These are phyloP conservation scores for Alliaria petiolata DNA, from an alignment of 345 rosid genomes.

Conservation along the genomic window DNA sequence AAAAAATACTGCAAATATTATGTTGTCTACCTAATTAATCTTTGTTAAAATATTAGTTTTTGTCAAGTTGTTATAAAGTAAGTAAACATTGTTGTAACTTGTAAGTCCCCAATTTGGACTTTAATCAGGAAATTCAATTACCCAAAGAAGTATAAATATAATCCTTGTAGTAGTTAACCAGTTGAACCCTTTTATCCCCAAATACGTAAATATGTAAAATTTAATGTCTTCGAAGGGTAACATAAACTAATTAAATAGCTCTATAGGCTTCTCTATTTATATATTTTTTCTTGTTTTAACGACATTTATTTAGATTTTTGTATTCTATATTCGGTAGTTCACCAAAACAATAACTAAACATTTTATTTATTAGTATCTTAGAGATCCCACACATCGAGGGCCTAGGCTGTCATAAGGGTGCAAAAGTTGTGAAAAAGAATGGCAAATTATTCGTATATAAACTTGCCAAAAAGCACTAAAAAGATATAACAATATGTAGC, in stretches of 20 bases:
- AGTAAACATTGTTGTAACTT: background rate
- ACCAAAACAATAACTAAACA: slow-evolving; percentile 14
- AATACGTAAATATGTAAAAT: background rate
- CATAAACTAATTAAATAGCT: background rate
- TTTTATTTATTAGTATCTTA: background rate
- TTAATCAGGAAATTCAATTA: slow-evolving; percentile 3
- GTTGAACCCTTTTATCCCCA: background rate
- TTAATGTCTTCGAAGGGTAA: background rate
- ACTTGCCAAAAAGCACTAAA: background rate
- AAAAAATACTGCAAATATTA: background rate
- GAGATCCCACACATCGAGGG: slow-evolving; percentile 10
- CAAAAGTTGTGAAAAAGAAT: slow-evolving; percentile 26
- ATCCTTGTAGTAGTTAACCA: background rate
- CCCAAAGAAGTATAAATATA: slow-evolving; percentile 5
- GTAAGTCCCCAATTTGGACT: background rate
- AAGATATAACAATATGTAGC: background rate
- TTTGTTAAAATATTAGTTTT: too few relatives aligned
- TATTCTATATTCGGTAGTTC: slow-evolving; percentile 6
- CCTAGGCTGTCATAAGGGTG: slow-evolving; percentile 23
- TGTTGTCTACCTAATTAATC: too few relatives aligned
- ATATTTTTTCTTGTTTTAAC: background rate
- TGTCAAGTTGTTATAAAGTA: background rate
- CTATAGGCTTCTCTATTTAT: background rate
- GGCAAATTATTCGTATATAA: slow-evolving; percentile 21
- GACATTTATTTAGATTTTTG: background rate